Evolutionary conservation across 2,329 filamentous ascomycete genomes (phyloP), one percentile per base, ranked within the genome.

Genomic region (Ophiostoma australiae): DNA sequence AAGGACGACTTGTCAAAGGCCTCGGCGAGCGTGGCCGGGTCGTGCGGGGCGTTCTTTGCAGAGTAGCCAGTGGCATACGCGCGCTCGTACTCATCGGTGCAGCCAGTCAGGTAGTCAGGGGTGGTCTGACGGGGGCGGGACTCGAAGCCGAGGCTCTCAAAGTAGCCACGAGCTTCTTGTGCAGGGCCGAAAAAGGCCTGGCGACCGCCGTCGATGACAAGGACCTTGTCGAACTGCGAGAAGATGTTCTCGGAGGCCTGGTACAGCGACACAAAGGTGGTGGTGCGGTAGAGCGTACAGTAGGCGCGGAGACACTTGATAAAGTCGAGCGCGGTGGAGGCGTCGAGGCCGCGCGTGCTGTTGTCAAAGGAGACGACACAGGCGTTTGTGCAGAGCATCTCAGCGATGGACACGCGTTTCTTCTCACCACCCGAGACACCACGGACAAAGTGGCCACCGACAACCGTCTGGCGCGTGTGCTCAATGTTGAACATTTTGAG

Each of bases 401-500:
- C 92, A 0, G 91, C 91, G 73, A 96, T 94, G 31, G 89, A 91
- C 7, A 94, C 91, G 73, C 91, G 89, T 81, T 93, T 93, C 70
- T 90, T 84, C 80, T 94, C 92, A 71, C 90, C 91, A 73, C 91
- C 93, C 66, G 89, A 92, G 0, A 96, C 85, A 78, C 93, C 93
- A 69, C 91, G 89, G 27, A 95, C 86, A 73, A 94, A 93, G 0
- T 88, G 86, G 73, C 95, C 91, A 8, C 94, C 94, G 35, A 97
- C 92, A 39, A 94, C 88, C 0, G 94, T 97, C 77, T 93, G 87
- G 69, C 88, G 86, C 0, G 93, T 96, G 79, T 97, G 93, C 78
- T 94, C 91, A 70, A 97, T 97, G 77, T 94, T 95, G 84, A 97
- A 96, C 91, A 96, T 95, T 77, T 92, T 92, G 69, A 97, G 83